Evolutionary conservation across 495 filamentous ascomycete species (phyloP).

Genomic region (Penicillium coprophilum): DNA sequence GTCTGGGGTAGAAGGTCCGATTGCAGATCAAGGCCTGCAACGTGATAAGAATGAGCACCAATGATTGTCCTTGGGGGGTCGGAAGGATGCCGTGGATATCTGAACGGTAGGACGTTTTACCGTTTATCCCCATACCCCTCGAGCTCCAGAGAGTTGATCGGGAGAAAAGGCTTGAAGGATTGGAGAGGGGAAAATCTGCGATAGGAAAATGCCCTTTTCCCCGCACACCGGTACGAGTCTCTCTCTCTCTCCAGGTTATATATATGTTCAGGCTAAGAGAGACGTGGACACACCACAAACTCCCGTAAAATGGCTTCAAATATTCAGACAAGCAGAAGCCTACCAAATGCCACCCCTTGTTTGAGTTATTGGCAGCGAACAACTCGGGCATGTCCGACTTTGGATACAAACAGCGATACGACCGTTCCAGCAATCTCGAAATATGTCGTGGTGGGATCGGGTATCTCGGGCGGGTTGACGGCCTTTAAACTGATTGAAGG

Average conservation of each 20-base stretch:
- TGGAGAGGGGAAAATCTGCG: not conserved
- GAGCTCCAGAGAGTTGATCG: too few species aligned
- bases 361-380: conserved; percentile 39
- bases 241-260: not conserved
- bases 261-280: not conserved
- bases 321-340: conserved; percentile 18
- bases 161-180: not conserved
- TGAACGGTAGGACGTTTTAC: not conserved
- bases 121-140: too few species aligned
- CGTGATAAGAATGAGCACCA: conserved; percentile 10
- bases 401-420: conserved; percentile 20
- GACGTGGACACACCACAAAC: not conserved
- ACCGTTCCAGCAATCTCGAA: conserved; percentile 15
- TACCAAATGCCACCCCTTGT: conserved; percentile 26
- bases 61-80: conserved; percentile 8
- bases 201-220: not conserved
- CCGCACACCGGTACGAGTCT: conserved; percentile 5
- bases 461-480: conserved; percentile 29
- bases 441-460: conserved; percentile 34
- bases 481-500: conserved; percentile 29
- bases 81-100: conserved; percentile 5
- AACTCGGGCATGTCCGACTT: conserved; percentile 27
- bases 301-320: not conserved
- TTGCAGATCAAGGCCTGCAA: not conserved
- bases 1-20: not conserved